Conservation (phyloP, 202 grass and related monocot species). For the Digitaria exilis region DNA sequence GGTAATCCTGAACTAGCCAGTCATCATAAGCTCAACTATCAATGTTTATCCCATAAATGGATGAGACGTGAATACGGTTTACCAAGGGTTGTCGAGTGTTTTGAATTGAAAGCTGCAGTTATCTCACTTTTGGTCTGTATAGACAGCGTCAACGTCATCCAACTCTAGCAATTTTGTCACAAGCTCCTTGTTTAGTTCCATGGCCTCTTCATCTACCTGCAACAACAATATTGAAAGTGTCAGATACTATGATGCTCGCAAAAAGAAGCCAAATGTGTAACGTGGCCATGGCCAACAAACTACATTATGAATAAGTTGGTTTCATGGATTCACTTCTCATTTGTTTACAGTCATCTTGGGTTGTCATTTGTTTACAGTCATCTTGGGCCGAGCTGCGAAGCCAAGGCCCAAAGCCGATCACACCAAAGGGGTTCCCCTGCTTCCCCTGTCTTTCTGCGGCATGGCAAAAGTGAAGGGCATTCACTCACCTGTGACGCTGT, state of each 20-base stretch:
- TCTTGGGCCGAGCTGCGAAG: too few species aligned
- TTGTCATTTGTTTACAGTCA: too few species aligned
- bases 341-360: background rate
- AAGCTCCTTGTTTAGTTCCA: constrained; percentile 95
- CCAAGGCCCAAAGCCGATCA: too few species aligned
- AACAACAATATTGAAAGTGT: background rate
- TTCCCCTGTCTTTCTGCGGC: too few species aligned
- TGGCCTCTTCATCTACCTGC: constrained; percentile 85
- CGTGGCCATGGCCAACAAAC: constrained; percentile 2
- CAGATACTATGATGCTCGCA: background rate
- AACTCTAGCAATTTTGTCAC: constrained; percentile 89
- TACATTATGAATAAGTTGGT: constrained; percentile 13
- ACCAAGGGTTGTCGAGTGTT: background rate
- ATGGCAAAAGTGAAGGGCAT: too few species aligned
- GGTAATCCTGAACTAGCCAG: too few species aligned
- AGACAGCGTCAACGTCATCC: constrained; percentile 92
- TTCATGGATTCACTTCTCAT: background rate
- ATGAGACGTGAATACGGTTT: constrained; percentile 1
- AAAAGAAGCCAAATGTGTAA: background rate
- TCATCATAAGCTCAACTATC: too few species aligned
- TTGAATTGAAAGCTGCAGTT: background rate
- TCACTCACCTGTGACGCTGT: too few species aligned
- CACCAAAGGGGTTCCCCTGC: too few species aligned
- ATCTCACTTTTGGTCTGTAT: constrained; percentile 76
- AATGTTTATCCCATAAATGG: background rate